A percentile compares a stretch with the other conserved stretches of the same genome.
Conservation (phyloP, 371 early-diverging fungal species). For the Saksenaea vasiformis region DNA sequence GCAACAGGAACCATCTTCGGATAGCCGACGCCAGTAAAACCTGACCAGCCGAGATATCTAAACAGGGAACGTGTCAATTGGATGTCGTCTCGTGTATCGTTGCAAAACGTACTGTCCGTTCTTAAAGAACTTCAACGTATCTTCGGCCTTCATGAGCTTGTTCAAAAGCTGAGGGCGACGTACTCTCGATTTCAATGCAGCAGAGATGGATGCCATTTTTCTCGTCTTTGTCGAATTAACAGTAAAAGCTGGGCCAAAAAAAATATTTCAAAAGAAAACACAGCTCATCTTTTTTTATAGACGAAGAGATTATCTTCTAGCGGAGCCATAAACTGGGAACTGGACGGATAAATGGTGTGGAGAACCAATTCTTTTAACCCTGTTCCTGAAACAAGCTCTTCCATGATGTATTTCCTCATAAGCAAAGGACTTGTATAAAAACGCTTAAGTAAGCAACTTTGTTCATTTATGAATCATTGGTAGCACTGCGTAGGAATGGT, state of each 20-base stretch:
- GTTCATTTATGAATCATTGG: too few relatives aligned
- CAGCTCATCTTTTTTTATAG: conserved; percentile 8
- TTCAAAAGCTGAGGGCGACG: conserved; percentile 50
- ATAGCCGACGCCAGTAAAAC: conserved; percentile 58
- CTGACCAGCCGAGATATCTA: conserved; percentile 54
- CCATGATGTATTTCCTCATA: not conserved
- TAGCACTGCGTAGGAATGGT: too few relatives aligned
- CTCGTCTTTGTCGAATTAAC: not conserved
- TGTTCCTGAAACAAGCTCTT: not conserved
- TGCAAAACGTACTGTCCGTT: conserved; percentile 49
- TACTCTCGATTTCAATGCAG: conserved; percentile 50
- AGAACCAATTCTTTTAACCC: conserved; percentile 6
- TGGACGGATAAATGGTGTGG: conserved; percentile 6
- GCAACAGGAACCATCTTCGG: conserved; percentile 56
- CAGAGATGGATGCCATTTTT: conserved; percentile 41
- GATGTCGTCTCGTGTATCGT: not conserved
- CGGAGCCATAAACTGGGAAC: conserved; percentile 7
- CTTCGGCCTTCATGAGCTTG: conserved; percentile 50
- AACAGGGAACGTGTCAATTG: not conserved
- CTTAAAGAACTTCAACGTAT: conserved; percentile 50
- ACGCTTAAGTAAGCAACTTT: too few relatives aligned
- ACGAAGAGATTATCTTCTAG: not conserved
- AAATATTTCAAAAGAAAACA: conserved; percentile 5
- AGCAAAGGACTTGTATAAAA: not conserved
- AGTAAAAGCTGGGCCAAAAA: conserved; percentile 9